phyloP scores from a whole-genome alignment of 1,284 basidiomycete species.

The Singerocomus inundabilis region DNA sequence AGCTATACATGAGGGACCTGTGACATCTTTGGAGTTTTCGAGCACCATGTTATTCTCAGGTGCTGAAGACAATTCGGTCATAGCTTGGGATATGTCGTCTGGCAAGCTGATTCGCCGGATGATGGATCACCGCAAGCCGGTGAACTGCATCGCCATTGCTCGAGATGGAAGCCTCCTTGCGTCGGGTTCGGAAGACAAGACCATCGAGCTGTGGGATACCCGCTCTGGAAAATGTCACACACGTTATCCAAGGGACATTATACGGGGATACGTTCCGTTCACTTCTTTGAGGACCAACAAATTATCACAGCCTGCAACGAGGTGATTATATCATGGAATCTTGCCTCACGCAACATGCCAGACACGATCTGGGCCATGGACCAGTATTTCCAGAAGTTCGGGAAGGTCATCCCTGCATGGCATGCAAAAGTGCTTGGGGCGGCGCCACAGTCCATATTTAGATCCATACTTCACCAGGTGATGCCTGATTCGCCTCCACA shows the following conservation, averaged over 20 bases:
- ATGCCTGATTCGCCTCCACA: neutral
- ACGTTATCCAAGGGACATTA: slow-evolving; percentile 21
- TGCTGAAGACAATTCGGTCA: slow-evolving; percentile 22
- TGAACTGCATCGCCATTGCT: slow-evolving; percentile 23
- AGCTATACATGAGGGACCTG: slow-evolving; percentile 19
- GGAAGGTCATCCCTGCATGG: slow-evolving; percentile 7
- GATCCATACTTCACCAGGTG: neutral
- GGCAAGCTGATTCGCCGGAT: slow-evolving; percentile 20
- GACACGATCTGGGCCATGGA: slow-evolving; percentile 9
- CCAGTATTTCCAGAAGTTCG: neutral
- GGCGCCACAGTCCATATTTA: too few species aligned
- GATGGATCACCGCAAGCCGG: slow-evolving; percentile 19
- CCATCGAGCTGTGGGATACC: slow-evolving; percentile 23
- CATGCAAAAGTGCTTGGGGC: slow-evolving; percentile 10
- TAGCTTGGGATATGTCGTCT: slow-evolving; percentile 19
- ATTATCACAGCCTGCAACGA: slow-evolving; percentile 12
- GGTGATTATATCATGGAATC: slow-evolving; percentile 12
- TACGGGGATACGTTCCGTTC: slow-evolving; percentile 14
- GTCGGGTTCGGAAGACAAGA: slow-evolving; percentile 25
- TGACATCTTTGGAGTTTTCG: slow-evolving; percentile 18
- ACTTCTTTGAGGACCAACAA: slow-evolving; percentile 15
- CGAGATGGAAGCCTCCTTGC: slow-evolving; percentile 11
- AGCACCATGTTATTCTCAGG: slow-evolving; percentile 21
- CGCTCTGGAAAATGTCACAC: slow-evolving; percentile 11
- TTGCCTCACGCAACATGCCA: slow-evolving; percentile 6